phyloP scores from a whole-genome alignment of 805 yeast species.

The Candida hungchunana region DNA sequence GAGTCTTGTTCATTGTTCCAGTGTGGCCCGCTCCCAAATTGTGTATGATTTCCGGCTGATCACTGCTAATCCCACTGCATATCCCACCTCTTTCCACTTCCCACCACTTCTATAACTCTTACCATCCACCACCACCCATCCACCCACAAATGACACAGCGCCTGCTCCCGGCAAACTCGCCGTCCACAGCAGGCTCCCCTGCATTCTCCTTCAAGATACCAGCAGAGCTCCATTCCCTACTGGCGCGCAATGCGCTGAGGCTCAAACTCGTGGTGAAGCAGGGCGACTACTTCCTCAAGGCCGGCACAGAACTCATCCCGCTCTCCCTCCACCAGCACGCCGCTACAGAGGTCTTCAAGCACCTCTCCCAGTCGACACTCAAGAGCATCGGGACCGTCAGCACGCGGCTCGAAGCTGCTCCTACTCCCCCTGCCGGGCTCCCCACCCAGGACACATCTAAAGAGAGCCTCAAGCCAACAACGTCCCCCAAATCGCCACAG shows the following conservation, averaged over 20 bases:
- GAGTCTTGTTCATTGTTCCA: no score
- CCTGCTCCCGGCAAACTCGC: constrained; percentile 5
- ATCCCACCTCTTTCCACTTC: neutral
- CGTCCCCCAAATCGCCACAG: no score
- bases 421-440: constrained; percentile 7
- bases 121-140: neutral
- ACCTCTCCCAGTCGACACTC: constrained; percentile 20
- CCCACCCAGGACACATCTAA: neutral
- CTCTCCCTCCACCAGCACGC: constrained; percentile 3
- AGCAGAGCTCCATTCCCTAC: constrained; percentile 7
- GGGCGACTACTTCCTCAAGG: constrained; percentile 17
- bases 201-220: constrained; percentile 12
- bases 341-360: constrained; percentile 20
- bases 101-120: neutral
- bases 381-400: constrained; percentile 19
- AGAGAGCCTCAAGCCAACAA: constrained; percentile 2
- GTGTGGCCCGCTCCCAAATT: neutral
- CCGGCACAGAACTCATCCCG: constrained; percentile 6
- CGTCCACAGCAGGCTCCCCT: constrained; percentile 4
- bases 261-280: constrained; percentile 21
- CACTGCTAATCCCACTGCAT: neutral
- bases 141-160: constrained; percentile 5
- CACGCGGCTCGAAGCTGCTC: constrained; percentile 13
- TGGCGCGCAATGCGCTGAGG: constrained; percentile 14
- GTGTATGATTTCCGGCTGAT: neutral